phyloP scores from a whole-genome alignment of 148 eudicot genomes.

The Vaccinium macrocarpon region DNA sequence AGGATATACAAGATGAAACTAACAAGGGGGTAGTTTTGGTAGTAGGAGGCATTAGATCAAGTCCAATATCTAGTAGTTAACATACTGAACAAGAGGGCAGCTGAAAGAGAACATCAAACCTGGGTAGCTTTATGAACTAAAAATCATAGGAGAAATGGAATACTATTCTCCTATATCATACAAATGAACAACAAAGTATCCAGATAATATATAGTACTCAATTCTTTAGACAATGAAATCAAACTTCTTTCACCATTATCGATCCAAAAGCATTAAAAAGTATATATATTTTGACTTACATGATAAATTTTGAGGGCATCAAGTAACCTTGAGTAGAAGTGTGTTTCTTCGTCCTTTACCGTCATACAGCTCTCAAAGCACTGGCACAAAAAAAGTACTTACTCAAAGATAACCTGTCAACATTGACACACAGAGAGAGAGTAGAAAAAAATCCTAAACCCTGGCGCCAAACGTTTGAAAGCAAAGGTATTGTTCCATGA shows the following conservation, averaged over 20 bases:
- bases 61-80: neutral
- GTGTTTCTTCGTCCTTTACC: conserved; percentile 42
- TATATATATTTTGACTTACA: conserved; percentile 45
- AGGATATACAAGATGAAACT: neutral
- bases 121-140: no score
- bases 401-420: no score
- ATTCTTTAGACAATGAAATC: neutral
- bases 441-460: no score
- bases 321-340: conserved; percentile 68
- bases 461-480: no score
- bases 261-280: neutral
- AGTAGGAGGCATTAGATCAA: neutral
- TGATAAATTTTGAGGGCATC: conserved; percentile 68
- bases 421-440: no score
- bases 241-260: neutral
- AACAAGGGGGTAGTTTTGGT: neutral
- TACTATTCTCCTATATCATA: neutral
- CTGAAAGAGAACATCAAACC: conserved; percentile 6
- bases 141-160: neutral
- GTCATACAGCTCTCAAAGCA: conserved; percentile 24
- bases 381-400: no score
- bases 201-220: neutral
- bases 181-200: neutral
- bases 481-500: no score
- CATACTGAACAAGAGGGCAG: neutral